phyloP scores from a whole-genome alignment of 257 asterid genomes.

The Gentiana straminea region DNA sequence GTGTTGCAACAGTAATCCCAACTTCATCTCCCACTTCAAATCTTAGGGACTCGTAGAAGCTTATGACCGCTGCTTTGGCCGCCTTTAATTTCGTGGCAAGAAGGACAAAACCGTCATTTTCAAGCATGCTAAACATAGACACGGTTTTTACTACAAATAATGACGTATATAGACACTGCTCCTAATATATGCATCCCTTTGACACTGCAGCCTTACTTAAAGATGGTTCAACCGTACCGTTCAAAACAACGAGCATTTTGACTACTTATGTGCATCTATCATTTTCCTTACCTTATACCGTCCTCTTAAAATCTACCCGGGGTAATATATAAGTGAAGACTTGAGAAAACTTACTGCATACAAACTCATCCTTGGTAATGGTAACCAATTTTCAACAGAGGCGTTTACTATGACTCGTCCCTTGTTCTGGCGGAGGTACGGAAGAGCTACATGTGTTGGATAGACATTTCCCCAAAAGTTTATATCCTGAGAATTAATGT shows the following conservation, averaged over 20 bases:
- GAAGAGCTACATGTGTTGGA: conserved; percentile 86
- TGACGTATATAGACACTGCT: no score
- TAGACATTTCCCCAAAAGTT: conserved; percentile 96
- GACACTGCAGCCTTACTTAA: background rate
- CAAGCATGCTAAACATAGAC: no score
- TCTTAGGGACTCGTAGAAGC: conserved; percentile 80
- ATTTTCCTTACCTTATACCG: no score
- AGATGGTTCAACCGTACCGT: no score
- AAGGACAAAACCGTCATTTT: background rate
- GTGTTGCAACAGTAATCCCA: conserved; percentile 79
- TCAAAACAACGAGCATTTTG: no score
- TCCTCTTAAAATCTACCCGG: no score
- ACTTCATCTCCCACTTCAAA: conserved; percentile 63
- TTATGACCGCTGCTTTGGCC: conserved; percentile 72
- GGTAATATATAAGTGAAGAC: background rate
- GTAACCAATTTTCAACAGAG: conserved; percentile 85
- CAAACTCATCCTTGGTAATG: conserved; percentile 92
- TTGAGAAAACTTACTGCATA: conserved; percentile 48
- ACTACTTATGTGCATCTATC: no score
- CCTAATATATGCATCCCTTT: background rate
- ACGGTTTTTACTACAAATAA: no score
- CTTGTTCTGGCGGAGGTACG: conserved; percentile 53
- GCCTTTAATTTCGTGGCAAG: conserved; percentile 29
- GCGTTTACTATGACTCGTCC: conserved; percentile 82
- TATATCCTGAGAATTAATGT: conserved; percentile 44